A percentile compares a stretch with the other conserved stretches of the same genome.
These are phyloP conservation scores for Candida tropicalis DNA, from an alignment of 1,139 yeast species.

Conservation along the genomic window DNA sequence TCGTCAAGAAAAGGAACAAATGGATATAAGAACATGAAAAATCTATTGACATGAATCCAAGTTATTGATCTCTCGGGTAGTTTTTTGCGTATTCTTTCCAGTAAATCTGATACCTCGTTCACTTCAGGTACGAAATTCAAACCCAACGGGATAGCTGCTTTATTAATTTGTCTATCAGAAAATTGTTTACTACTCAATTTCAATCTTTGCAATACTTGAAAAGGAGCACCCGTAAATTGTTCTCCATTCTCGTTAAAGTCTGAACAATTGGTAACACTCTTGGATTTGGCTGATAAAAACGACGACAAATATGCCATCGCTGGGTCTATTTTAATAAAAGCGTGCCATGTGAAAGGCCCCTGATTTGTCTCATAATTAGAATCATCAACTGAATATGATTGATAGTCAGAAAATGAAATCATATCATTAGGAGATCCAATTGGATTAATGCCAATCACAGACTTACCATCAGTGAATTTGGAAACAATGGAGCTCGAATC, in stretches of 20 bases:
- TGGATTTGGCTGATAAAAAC: constrained; percentile 9
- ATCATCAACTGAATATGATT: constrained; percentile 23
- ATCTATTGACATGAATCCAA: constrained; percentile 47
- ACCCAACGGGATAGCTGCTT: constrained; percentile 22
- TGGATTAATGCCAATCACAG: constrained; percentile 29
- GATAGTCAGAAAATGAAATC: constrained; percentile 33
- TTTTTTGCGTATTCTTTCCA: constrained; percentile 30
- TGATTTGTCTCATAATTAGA: constrained; percentile 26
- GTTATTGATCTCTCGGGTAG: constrained; percentile 44
- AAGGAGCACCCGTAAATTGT: constrained; percentile 18
- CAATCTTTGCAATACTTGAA: constrained; percentile 17
- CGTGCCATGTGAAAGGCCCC: constrained; percentile 43
- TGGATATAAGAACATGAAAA: constrained; percentile 46
- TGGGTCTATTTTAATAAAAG: constrained; percentile 35
- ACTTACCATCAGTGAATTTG: constrained; percentile 2
- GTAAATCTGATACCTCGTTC: constrained; percentile 28
- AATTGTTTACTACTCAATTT: constrained; percentile 12
- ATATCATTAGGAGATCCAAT: constrained; percentile 23
- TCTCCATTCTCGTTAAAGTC: constrained; percentile 2
- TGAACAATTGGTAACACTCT: constrained; percentile 4
- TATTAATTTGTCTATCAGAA: constrained; percentile 14
- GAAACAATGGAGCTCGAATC: neutral
- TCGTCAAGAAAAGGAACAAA: constrained; percentile 54
- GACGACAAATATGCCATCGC: constrained; percentile 24
- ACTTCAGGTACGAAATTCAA: constrained; percentile 21